Base-by-base conservation (phyloP, 192 early-diverging fungal genomes). In the Linnemannia hyalina region DNA sequence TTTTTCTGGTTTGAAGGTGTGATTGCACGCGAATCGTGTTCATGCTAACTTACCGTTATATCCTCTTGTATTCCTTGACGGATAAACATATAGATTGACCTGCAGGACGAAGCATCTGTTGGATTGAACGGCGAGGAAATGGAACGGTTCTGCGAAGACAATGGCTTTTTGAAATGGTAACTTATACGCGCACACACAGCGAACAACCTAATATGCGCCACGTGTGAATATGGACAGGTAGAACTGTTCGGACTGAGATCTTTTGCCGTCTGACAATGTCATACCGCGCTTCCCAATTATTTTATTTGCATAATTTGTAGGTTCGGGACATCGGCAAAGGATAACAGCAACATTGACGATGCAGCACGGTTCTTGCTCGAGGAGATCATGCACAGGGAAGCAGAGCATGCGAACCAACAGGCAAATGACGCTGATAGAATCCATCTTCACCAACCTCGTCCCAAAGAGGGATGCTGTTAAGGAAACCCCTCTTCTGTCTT, bases 261-360 rank as follows among this genome's bases (percentile, higher is more conserved):
- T 54, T 3, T 15, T 46, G 44, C 13, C 44, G 44, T 15, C 73
- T 71, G 38, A 70, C 29, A 20, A 70, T 38, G 20, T 20, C 20
- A 52, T 52, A 52, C 49, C 49, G 49, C 49, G 15, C 18, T 68
- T 49, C 20, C 32, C 46, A 40, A 13, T 52, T 54, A 55, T 75
- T 47, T 75, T 47, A 23, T 57, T 20, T 54, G 11, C 40, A 54
- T 22, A 8, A 41, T 77, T 77, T 52, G 16, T 18, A 91, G 91
- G 91, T 93, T 91, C 79, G 87, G 88, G 18, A 93, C 92, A n/a
- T 93, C 92, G n/a, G 92, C 92, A 42, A 93, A 93, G 55, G 91
- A 92, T 38, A 92, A 93, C 54, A 90, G 69, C 52, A 93, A 93
- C 54, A 89, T 93, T 69, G 91, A 93, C 22, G 91, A 93, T 76